Base-by-base conservation (phyloP, 2,329 filamentous ascomycete genomes). In the Talaromyces sp. region DNA sequence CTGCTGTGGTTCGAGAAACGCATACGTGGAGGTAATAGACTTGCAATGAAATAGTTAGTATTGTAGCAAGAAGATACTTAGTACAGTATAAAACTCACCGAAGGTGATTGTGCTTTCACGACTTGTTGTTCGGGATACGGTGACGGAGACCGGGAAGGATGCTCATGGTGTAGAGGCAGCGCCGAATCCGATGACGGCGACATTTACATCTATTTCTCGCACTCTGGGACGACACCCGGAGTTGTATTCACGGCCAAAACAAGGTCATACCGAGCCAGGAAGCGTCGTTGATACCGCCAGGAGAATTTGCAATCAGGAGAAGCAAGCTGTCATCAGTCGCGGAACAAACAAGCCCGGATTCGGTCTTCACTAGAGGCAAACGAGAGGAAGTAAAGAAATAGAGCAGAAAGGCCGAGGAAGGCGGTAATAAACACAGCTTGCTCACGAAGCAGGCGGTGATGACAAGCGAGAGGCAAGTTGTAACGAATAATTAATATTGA, bases 1-100 rank as follows among this genome's bases (percentile, higher is more conserved):
- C 75, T 96, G 89, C 70, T 88, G 82, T 21, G 88, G 83, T n/a
- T 87, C 88, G 71, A 97, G 83, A 69, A 85, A 78, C 53, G 85
- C 84, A 70, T 84, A 87, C 43, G 74, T 76, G 41, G 78, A 77
- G 51, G 78, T 79, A 57, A 76, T 75, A 43, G 72, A 72, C 73
- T 79, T 65, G 10, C n/a, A 38, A 38, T 29, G 24, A 58, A 27
- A 14, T 21, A 19, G 41, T 64, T 48, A 64, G 62, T 27, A 21
- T 19, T 24, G n/a, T 19, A 46, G 27, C 12, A 21, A 9, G 24
- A 52, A 27, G 10, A 19, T 3, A 14, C 21, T n/a, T 19, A 61
- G 10, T 41, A 41, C 55, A 56, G 57, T 4, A 58, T 35, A 50
- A 19, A 9, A 71, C 72, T 68, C 67, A 76, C 74, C 50, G 74